Conservation (phyloP, 257 asterid genomes). For the Ophiorrhiza pumila region DNA sequence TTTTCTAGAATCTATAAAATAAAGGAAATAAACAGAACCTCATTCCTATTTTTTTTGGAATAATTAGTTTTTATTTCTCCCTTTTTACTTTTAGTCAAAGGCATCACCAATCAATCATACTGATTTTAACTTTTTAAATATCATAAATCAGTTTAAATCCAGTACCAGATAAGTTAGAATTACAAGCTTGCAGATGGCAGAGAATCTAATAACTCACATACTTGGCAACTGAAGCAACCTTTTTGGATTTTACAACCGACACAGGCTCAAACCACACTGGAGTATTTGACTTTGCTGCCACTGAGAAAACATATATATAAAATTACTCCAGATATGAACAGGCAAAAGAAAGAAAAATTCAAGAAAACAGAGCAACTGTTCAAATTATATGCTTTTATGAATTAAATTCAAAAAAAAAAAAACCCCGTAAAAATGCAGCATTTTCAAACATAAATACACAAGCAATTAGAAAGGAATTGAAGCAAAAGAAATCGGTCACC, state of each 20-base stretch:
- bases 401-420: not conserved
- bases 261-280: slow-evolving; percentile 96
- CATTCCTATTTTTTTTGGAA: too few relatives aligned
- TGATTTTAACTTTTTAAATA: not conserved
- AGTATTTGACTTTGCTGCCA: slow-evolving; percentile 67
- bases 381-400: not conserved
- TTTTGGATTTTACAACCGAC: slow-evolving; percentile 76
- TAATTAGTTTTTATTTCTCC: not conserved
- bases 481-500: not conserved
- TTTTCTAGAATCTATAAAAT: not conserved
- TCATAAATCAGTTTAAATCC: not conserved
- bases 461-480: not conserved
- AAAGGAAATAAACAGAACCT: not conserved
- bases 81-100: not conserved
- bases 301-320: slow-evolving; percentile 40
- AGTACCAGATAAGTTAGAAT: not conserved
- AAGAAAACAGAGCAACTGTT: not conserved
- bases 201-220: slow-evolving; percentile 49
- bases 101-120: not conserved
- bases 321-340: not conserved
- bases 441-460: not conserved
- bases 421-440: not conserved
- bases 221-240: slow-evolving; percentile 69
- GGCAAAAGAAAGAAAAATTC: not conserved
- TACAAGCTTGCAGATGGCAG: not conserved